A percentile compares a stretch with the other conserved stretches of the same genome.
Evolutionary conservation across 192 early-diverging fungal genomes (phyloP).

Genomic region (Umbelopsis sp.): DNA sequence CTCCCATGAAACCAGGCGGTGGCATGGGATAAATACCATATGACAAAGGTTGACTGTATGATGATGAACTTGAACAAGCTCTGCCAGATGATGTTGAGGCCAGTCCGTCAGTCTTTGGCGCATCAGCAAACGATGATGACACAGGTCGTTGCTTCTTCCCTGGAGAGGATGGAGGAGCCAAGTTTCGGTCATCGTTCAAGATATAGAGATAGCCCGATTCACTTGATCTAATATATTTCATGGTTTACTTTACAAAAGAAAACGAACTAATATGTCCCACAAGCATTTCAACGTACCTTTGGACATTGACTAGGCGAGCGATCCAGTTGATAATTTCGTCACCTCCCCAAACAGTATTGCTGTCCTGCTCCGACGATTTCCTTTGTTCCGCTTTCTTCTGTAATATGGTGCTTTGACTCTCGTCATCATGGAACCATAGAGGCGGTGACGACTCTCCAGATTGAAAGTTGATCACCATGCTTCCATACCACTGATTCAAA

Average conservation of each 20-base stretch:
- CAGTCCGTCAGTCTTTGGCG: not conserved
- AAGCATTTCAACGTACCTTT: conserved; percentile 28
- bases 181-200: not conserved
- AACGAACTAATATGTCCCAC: too few species aligned
- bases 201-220: not conserved
- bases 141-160: not conserved
- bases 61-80: conserved; percentile 46
- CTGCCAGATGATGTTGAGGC: not conserved
- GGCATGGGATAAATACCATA: conserved; percentile 34
- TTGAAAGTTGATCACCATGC: conserved; percentile 62
- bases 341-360: conserved; percentile 61
- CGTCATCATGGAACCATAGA: conserved; percentile 78
- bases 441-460: conserved; percentile 65
- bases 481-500: conserved; percentile 70
- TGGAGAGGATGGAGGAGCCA: not conserved
- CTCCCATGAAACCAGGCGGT: not conserved
- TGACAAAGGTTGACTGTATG: conserved; percentile 46
- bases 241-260: not conserved
- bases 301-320: conserved; percentile 37
- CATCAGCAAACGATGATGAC: not conserved
- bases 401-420: conserved; percentile 54
- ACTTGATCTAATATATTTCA: not conserved
- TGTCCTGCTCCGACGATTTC: conserved; percentile 25
- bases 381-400: conserved; percentile 24
- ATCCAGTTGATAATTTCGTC: conserved; percentile 68